Conservation (phyloP, 148 eudicot genomes). For the Fallopia convolvulus region DNA sequence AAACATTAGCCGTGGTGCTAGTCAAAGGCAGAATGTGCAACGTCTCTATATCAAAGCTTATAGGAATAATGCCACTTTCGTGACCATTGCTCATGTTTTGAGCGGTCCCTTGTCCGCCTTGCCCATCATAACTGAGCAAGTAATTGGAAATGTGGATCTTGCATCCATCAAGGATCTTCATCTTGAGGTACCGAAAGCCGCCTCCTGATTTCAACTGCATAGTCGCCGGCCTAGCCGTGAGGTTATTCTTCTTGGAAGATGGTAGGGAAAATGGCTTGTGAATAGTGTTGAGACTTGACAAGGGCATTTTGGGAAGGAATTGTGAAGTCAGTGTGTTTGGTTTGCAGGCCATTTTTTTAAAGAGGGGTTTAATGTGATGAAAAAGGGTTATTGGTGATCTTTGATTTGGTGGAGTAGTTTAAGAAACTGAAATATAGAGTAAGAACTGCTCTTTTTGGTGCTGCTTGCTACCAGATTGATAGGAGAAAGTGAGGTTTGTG, state of each 20-base stretch:
- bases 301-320: background rate
- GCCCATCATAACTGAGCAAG: background rate
- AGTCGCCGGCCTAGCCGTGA: background rate
- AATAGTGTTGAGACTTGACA: background rate
- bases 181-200: background rate
- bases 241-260: background rate
- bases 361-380: no score
- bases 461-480: background rate
- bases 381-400: no score
- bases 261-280: background rate
- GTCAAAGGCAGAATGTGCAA: background rate
- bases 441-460: background rate
- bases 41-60: background rate
- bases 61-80: background rate
- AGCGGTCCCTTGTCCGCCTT: background rate
- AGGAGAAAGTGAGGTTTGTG: background rate
- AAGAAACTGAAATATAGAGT: background rate
- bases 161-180: background rate
- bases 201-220: background rate
- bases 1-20: constrained; percentile 19
- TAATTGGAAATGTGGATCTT: background rate
- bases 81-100: background rate
- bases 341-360: background rate
- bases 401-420: background rate
- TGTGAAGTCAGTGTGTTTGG: no score